Base-by-base conservation (phyloP, 495 filamentous ascomycete species). In the Cairneyella variabilis region DNA sequence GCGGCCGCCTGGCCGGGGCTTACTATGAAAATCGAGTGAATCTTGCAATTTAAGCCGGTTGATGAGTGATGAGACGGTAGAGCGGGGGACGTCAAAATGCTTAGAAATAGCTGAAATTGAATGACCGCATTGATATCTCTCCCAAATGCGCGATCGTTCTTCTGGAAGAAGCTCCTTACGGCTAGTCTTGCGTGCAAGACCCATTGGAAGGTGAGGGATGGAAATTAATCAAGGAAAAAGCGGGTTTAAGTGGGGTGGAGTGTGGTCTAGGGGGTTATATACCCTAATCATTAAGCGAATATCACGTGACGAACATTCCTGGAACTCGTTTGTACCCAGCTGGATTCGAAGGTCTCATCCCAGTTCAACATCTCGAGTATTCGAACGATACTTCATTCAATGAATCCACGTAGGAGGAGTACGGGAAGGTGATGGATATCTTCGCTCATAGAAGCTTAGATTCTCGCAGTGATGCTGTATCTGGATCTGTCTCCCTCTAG, bases 51-150 rank as follows among this genome's bases (percentile, higher is more conserved):
- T 43, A 11, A n/a, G 25, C 23, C 37, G 37, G 38, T 41, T 43
- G 12, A 52, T n/a, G 17, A 52, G 27, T 10, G 49, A 52, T 36
- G 22, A 17, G 5, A 42, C 12, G 7, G 49, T 52, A 20, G 38
- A 30, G 23, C 21, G 25, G 27, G 49, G 38, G 8, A 4, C 16
- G 3, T 25, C 17, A 40, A 40, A 39, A 14, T 20, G 7, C 16
- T 7, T 25, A 4, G 17, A 4, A 30, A 50, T 23, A 11, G 30
- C 8, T 1, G 17, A 23, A 38, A 40, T 23, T 3, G 11, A 39
- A 9, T 50, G 8, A 2, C 48, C 34, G 17, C 17, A 21, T 16
- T 38, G 7, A n/a, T 40, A 39, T 26, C 30, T 3, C 17, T 16
- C 36, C 20, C 20, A 50, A 26, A 50, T 39, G 4, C 28, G 22